Conservation (phyloP, 2,329 filamentous ascomycete genomes). For the Macrophomina phaseolina region DNA sequence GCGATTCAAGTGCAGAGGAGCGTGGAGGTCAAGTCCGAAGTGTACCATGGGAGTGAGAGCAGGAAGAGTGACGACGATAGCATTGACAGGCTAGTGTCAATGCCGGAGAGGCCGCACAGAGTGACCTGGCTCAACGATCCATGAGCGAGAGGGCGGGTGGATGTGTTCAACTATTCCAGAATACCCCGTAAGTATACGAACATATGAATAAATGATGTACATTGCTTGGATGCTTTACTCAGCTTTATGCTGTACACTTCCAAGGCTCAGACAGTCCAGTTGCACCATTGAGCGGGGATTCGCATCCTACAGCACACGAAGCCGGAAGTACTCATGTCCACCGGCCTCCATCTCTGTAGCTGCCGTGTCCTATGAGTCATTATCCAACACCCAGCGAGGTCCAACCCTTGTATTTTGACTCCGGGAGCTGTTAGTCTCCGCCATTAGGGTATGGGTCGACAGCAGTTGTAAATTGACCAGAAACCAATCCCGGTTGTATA, state of each 20-base stretch:
- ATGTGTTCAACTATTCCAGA: background rate
- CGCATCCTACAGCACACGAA: background rate
- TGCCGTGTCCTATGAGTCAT: background rate
- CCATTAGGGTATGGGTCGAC: background rate
- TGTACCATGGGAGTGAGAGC: background rate
- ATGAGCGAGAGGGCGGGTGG: background rate
- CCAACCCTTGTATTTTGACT: background rate
- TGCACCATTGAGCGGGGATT: background rate
- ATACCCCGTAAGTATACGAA: background rate
- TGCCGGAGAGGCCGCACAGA: slow-evolving; percentile 5
- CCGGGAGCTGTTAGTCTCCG: background rate
- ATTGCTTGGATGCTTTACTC: too few species aligned
- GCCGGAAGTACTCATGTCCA: background rate
- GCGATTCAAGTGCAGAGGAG: slow-evolving; percentile 7
- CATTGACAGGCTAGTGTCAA: slow-evolving; percentile 9
- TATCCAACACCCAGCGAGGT: background rate
- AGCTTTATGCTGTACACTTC: too few species aligned
- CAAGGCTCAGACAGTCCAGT: too few species aligned
- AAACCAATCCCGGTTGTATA: background rate
- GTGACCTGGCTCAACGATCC: background rate
- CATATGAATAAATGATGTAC: background rate
- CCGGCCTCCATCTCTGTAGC: background rate
- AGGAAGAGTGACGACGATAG: slow-evolving; percentile 21
- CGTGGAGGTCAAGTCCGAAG: slow-evolving; percentile 11
- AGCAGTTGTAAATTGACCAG: background rate